phyloP scores from a whole-genome alignment of 1,139 yeast genomes.

The Zygosaccharomyces pseudobailii region DNA sequence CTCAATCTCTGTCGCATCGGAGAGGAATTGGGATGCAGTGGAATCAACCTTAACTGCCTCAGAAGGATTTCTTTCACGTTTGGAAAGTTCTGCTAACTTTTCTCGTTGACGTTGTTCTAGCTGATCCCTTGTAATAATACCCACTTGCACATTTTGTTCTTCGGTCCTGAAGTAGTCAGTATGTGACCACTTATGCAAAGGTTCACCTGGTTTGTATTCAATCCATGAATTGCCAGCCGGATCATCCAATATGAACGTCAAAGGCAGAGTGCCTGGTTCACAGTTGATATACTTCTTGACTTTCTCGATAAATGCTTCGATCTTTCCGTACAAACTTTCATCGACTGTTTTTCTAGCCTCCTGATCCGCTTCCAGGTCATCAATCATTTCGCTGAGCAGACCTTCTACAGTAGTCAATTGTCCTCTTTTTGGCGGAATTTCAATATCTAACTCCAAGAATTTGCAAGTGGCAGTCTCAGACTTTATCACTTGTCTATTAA shows the following conservation, averaged over 20 bases:
- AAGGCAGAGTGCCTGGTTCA: constrained; percentile 63
- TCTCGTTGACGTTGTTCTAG: constrained; percentile 43
- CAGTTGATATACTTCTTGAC: constrained; percentile 58
- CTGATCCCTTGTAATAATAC: constrained; percentile 79
- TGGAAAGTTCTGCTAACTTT: constrained; percentile 35
- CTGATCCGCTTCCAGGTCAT: constrained; percentile 80
- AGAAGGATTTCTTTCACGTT: constrained; percentile 46
- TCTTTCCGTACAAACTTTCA: constrained; percentile 72
- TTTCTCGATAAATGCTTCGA: constrained; percentile 60
- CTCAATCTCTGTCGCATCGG: constrained; percentile 76
- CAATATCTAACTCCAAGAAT: constrained; percentile 82
- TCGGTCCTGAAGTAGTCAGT: constrained; percentile 79
- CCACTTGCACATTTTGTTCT: constrained; percentile 82
- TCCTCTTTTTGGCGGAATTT: constrained; percentile 93
- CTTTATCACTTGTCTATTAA: constrained; percentile 88
- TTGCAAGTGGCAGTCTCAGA: constrained; percentile 81
- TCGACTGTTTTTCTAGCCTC: constrained; percentile 66
- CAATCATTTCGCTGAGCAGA: constrained; percentile 71
- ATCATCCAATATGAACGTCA: constrained; percentile 80
- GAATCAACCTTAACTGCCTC: constrained; percentile 33
- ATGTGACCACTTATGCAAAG: constrained; percentile 88
- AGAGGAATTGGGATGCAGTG: constrained; percentile 38
- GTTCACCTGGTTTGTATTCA: constrained; percentile 82
- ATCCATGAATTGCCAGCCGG: constrained; percentile 99
- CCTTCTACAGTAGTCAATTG: constrained; percentile 93